These are phyloP conservation scores for Aspergillus mulundensis DNA, from an alignment of 495 filamentous ascomycete genomes.

Conservation along the genomic window DNA sequence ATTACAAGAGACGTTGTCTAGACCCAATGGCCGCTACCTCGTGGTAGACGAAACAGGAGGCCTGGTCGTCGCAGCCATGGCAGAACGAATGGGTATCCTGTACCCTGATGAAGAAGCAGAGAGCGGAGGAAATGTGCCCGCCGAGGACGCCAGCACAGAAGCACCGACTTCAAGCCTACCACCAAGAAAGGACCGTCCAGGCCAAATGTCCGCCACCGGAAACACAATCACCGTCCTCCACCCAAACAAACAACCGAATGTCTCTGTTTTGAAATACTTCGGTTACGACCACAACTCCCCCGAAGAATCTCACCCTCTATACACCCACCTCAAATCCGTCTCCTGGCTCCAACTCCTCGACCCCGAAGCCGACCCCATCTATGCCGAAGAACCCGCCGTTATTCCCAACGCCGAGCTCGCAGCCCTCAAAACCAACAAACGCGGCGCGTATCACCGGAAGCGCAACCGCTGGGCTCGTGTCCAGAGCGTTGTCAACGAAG, in stretches of 20 bases:
- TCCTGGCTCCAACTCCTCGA: constrained; percentile 87
- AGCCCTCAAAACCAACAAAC: constrained; percentile 68
- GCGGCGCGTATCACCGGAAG: constrained; percentile 80
- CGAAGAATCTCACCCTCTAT: constrained; percentile 68
- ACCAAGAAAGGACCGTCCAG: constrained; percentile 14
- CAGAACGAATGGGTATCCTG: constrained; percentile 87
- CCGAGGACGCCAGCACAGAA: constrained; percentile 2
- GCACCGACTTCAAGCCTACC: not conserved
- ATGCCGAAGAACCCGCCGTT: constrained; percentile 53
- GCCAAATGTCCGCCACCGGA: constrained; percentile 49
- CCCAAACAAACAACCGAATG: constrained; percentile 82
- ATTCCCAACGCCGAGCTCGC: constrained; percentile 53
- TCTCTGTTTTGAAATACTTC: constrained; percentile 83
- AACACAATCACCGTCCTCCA: constrained; percentile 91
- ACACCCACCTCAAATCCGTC: constrained; percentile 73
- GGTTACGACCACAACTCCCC: constrained; percentile 68
- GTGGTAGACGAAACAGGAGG: constrained; percentile 90
- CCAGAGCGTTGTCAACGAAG: constrained; percentile 63
- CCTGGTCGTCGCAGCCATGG: constrained; percentile 78
- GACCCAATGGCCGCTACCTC: constrained; percentile 71
- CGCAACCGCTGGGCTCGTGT: constrained; percentile 71
- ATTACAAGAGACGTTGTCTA: constrained; percentile 25
- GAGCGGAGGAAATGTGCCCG: constrained; percentile 19
- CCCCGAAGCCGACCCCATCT: constrained; percentile 66
- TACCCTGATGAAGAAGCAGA: constrained; percentile 46